Percentiles rank a stretch among this genome's conserved stretches.
Evolutionary conservation across 148 eudicot species (phyloP).

Genomic region (Beta vulgaris): DNA sequence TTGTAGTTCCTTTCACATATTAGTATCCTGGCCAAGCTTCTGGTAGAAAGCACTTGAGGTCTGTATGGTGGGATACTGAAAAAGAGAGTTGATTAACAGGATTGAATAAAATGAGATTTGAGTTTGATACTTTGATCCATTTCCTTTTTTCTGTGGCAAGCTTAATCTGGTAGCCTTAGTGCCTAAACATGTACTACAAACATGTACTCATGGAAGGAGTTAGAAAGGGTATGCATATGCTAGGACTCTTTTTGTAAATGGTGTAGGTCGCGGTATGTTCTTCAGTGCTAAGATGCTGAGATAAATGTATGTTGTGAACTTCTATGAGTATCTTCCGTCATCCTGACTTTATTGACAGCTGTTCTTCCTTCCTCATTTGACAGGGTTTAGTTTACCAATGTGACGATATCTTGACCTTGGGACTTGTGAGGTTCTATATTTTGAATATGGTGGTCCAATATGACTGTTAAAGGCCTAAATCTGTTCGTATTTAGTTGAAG

Average conservation of each 20-base stretch:
- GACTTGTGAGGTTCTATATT: neutral
- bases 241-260: neutral
- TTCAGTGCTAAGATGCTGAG: neutral
- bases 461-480: neutral
- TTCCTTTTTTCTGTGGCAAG: neutral
- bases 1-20: neutral
- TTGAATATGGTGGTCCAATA: neutral
- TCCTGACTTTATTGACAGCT: neutral
- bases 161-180: neutral
- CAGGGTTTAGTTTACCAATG: neutral
- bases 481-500: neutral
- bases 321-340: neutral
- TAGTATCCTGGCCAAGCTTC: neutral
- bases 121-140: neutral
- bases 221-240: neutral
- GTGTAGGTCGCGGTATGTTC: neutral
- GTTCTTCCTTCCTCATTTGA: neutral
- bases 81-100: neutral
- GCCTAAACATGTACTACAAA: neutral
- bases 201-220: neutral
- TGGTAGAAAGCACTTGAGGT: neutral
- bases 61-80: neutral
- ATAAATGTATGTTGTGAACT: neutral
- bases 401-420: neutral
- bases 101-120: neutral